Evolutionary conservation across 495 filamentous ascomycete species (phyloP), one percentile per base, ranked within the genome.

Genomic region (Neurospora sp.): DNA sequence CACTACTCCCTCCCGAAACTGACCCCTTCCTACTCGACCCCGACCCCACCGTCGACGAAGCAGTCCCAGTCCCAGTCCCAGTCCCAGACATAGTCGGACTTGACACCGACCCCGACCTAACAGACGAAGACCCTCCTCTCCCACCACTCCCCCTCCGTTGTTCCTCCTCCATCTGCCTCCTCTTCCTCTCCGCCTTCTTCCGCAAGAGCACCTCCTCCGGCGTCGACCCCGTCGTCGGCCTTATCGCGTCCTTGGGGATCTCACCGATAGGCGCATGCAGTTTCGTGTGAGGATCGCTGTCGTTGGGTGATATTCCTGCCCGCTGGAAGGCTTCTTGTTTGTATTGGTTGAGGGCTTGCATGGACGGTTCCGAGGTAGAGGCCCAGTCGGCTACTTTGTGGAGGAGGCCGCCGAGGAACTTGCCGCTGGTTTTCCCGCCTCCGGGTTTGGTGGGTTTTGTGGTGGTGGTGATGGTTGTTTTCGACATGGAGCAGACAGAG

Each of bases 331-430:
- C 73, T 9, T 81, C 78, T 65, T 80, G 81, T 70, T 80, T 81
- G 71, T 83, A 82, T 20, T 81, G 77, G 71, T 77, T 80, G 20
- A 82, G 72, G 0, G 80, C 82, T 14, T 83, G 80, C 16, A 78
- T 72, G 3, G 84, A 84, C 4, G 84, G 84, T 39, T 85, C 84
- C 41, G 78, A 80, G 9, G 79, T 77, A 0, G 79, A 76, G 10
- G 83, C 72, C 84, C 84, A 85, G 35, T 74, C 79, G 47, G 83
- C 82, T 45, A 85, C 70, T 37, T 83, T 81, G 68, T 75, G 74
- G 14, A 65, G 1, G 14, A 65, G 2, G 0, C 53, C 53, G 27
- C 53, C 27, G 27, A 65, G 4, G 53, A 84, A 70, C 38, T 72
- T 70, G 31, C 42, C 38, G n/a, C 61, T 68, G 4, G 61, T 27